Percentiles rank a stretch among this genome's conserved stretches.
Evolutionary conservation across 345 rosid genomes (phyloP).

Genomic region (Eucalyptus microcorys): DNA sequence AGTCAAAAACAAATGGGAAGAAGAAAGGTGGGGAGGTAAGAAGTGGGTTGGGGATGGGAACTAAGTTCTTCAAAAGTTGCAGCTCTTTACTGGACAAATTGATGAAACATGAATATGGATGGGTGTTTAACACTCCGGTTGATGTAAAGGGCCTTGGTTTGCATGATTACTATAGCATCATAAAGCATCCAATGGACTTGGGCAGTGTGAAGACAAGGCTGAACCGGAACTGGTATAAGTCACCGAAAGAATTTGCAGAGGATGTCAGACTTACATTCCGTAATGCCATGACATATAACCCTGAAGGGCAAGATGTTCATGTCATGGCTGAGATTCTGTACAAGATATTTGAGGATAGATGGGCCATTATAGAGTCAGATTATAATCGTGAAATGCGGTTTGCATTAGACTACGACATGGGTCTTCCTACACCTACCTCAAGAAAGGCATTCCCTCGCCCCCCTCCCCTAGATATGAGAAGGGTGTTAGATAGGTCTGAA

Average conservation of each 20-base stretch:
- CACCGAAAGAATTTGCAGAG: slow-evolving; percentile 88
- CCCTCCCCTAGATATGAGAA: slow-evolving; percentile 68
- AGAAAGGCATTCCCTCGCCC: slow-evolving; percentile 52
- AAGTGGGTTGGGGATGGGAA: slow-evolving; percentile 39
- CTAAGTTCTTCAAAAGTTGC: slow-evolving; percentile 64
- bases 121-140: slow-evolving; percentile 95
- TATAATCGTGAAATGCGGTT: slow-evolving; percentile 60
- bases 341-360: slow-evolving; percentile 75
- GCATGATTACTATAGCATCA: slow-evolving; percentile 74
- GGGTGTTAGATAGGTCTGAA: slow-evolving; percentile 67
- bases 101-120: slow-evolving; percentile 94
- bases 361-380: slow-evolving; percentile 77
- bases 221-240: slow-evolving; percentile 73
- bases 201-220: slow-evolving; percentile 75
- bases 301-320: slow-evolving; percentile 96
- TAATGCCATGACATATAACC: slow-evolving; percentile 95
- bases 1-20: slow-evolving; percentile 66
- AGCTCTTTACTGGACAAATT: slow-evolving; percentile 69
- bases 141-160: slow-evolving; percentile 71
- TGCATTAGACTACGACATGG: slow-evolving; percentile 36
- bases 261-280: slow-evolving; percentile 96
- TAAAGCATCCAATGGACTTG: slow-evolving; percentile 93
- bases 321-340: slow-evolving; percentile 68
- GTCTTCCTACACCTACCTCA: slow-evolving; percentile 46
- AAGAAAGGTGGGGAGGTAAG: slow-evolving; percentile 62